These are phyloP conservation scores for Periconia macrospinosa DNA, from an alignment of 2,329 filamentous ascomycete species.

Conservation along the genomic window DNA sequence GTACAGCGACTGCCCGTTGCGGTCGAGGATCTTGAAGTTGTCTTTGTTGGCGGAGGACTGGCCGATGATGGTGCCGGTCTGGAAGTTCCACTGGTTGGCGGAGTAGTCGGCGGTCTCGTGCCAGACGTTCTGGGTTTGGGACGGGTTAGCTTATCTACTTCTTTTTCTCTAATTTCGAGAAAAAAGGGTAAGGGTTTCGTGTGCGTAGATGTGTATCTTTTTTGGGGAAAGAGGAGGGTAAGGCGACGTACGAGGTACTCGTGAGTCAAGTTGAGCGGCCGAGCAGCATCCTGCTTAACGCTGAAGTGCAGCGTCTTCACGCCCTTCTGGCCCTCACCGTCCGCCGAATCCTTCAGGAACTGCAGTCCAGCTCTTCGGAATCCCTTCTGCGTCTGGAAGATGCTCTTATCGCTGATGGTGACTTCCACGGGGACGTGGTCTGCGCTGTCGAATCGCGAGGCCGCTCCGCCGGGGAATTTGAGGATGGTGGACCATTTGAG, in stretches of 20 bases:
- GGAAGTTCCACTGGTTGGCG: constrained; percentile 50
- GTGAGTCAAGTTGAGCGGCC: constrained; percentile 61
- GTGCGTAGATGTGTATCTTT: too few relatives aligned
- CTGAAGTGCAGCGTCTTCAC: constrained; percentile 66
- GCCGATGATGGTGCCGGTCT: constrained; percentile 57
- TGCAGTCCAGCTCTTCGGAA: constrained; percentile 64
- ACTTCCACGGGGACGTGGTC: constrained; percentile 54
- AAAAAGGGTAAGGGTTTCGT: neutral
- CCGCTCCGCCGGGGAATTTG: constrained; percentile 47
- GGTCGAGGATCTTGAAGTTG: constrained; percentile 45
- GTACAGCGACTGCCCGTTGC: constrained; percentile 48
- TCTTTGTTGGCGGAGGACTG: constrained; percentile 53
- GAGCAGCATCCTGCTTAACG: constrained; percentile 55
- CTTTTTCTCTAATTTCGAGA: constrained; percentile 14
- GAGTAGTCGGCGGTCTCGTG: constrained; percentile 46
- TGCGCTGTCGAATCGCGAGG: constrained; percentile 51
- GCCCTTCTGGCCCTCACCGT: constrained; percentile 56
- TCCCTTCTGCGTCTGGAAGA: constrained; percentile 62
- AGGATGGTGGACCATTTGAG: constrained; percentile 57
- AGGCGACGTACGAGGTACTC: constrained; percentile 59
- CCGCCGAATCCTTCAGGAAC: constrained; percentile 54
- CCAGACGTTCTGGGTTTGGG: constrained; percentile 34
- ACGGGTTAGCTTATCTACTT: neutral
- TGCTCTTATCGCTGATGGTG: constrained; percentile 60
- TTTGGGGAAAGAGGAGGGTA: too few relatives aligned